These are phyloP conservation scores for Rutstroemia sp. DNA, from an alignment of 2,329 filamentous ascomycete genomes.

Conservation along the genomic window DNA sequence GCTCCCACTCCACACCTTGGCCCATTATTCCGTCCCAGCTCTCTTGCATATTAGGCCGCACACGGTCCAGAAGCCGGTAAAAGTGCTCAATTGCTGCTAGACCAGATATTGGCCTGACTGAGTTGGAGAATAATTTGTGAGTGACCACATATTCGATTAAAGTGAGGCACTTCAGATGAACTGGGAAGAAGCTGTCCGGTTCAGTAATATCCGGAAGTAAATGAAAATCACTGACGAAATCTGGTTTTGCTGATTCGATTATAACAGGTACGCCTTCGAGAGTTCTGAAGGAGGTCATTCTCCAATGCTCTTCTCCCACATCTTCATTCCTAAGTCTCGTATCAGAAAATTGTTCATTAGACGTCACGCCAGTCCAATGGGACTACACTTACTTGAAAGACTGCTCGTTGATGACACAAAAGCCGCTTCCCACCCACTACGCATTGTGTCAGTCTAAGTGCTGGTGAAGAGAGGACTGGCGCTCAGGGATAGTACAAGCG, in stretches of 20 bases:
- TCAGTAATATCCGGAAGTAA: too few species aligned
- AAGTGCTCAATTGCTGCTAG: background rate
- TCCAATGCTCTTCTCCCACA: too few species aligned
- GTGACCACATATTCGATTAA: slow-evolving; percentile 3
- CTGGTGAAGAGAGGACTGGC: background rate
- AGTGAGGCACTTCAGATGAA: slow-evolving; percentile 5
- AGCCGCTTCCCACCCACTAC: background rate
- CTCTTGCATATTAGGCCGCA: background rate
- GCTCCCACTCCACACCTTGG: slow-evolving; percentile 8
- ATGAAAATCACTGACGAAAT: too few species aligned
- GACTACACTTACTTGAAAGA: background rate
- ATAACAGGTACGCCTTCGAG: background rate
- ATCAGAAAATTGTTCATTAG: too few species aligned
- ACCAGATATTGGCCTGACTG: background rate
- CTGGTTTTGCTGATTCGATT: background rate
- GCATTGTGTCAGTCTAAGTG: background rate
- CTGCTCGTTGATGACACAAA: background rate
- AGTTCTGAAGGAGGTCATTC: background rate
- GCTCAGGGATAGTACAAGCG: background rate
- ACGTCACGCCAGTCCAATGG: background rate
- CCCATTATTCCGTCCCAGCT: background rate
- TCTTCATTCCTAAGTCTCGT: too few species aligned
- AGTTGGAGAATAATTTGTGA: background rate
- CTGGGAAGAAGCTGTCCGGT: background rate
- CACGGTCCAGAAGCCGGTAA: background rate